Base-by-base conservation (phyloP, 2,329 filamentous ascomycete species). In the Cucurbitaria berberidis region DNA sequence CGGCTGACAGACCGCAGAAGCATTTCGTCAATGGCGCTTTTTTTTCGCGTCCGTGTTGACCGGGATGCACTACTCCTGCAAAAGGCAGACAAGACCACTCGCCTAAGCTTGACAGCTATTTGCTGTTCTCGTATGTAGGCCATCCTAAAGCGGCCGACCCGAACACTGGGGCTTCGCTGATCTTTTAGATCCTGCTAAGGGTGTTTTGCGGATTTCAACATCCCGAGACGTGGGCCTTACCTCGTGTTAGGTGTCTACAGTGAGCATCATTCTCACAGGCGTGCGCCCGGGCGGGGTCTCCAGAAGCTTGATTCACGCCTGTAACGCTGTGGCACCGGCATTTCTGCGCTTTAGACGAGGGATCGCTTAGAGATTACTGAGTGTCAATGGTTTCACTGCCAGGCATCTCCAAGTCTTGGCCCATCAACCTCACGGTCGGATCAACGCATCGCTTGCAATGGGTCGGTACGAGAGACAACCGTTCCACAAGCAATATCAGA, bases 281-380 rank as follows among this genome's bases (percentile, higher is more conserved):
- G 53, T 55, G 51, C 45, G 48, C 59, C 59, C 51, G 63, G 59
- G 63, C 63, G 64, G 64, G 58, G 66, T 58, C 60, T 62, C 60
- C 57, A 62, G 56, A 51, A 53, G 56, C 57, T 53, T 51, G 48
- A 45, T 51, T 45, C 24, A 56, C 55, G 55, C 49, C 45, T 51
- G 32, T 46, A 51, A 62, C 53, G 57, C 59, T 55, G 63, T 64
- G 51, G 46, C 48, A 64, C 57, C 48, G 36, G 16, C 42, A 40
- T 53, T 48, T 34, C 40, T 46, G 41, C 32, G 44, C 35, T 30
- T 18, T 48, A 22, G 43, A 29, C 19, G 41, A 34, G 30, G 40
- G 35, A 53, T 42, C 16, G 54, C 57, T 55, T 44, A 57, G 59
- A 55, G 41, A 53, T 49, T 45, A 32, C 21, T 47, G 26, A 50